Base-by-base conservation (phyloP, 768 basidiomycete genomes). In the Brasilioporus rufonigricans region DNA sequence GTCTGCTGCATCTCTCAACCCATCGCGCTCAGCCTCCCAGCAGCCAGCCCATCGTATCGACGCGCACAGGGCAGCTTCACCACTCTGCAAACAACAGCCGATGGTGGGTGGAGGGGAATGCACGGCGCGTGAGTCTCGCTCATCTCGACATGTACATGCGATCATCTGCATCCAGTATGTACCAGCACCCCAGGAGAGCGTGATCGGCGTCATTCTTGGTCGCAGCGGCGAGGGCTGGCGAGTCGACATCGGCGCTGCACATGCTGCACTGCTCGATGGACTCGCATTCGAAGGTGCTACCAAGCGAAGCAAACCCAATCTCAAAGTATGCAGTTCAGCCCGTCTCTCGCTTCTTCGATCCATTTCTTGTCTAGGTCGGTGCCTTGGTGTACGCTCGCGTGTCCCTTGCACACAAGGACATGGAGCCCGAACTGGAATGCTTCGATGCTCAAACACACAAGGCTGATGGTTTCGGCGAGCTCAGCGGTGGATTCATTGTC, bases 341-440 rank as follows among this genome's bases (percentile, higher is more conserved):
- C 29, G 46, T 16, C 54, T 50, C 44, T 56, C 33, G 9, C 10
- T 41, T 35, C 21, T 44, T 40, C 36, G 39, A 50, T 58, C 60
- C 10, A 53, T 54, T 55, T 23, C 43, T 21, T 44, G 23, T 52
- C 13, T 60, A 98, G 96, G 86, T 98, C 44, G 96, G 96, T 27
- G 83, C 88, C 5, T 73, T 98, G 31, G 81, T 99, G 1, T 98
- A 96, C 69, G 93, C 93, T 0, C 84, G 95, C 24, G 87, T 99
- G 29, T 93, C 93, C 14, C 76, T 96, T 21, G 94, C 97, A 6
- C 93, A 95, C 65, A 91, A 93, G 65, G 95, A 98, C 69, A 95
- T 98, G 91, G 97, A 99, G 51, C 95, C 97, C 1, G 97, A 99
- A 66, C 76, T 99, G 10, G 93, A 97, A 67, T 99, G 97, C 69